Conservation (phyloP, 768 basidiomycete species). For the Podaxis mareebaensis region DNA sequence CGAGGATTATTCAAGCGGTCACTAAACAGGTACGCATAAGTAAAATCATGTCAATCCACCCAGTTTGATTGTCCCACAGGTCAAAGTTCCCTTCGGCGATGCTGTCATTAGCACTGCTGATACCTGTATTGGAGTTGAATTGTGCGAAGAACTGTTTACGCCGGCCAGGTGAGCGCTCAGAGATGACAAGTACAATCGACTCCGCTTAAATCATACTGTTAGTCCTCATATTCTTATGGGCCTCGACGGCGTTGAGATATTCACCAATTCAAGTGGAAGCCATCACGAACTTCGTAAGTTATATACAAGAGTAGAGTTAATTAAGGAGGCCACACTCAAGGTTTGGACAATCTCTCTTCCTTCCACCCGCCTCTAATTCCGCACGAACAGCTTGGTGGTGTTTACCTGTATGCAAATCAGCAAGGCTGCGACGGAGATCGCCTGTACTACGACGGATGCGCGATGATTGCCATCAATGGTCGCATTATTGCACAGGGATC, state of each 20-base stretch:
- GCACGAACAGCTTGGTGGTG: constrained; percentile 76
- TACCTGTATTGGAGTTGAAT: constrained; percentile 94
- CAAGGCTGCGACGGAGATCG: constrained; percentile 99
- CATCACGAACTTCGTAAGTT: constrained; percentile 99
- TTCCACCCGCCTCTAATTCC: constrained; percentile 4
- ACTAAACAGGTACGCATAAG: constrained; percentile 72
- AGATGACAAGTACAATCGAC: background rate
- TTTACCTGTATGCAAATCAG: constrained; percentile 98
- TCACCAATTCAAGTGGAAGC: constrained; percentile 97
- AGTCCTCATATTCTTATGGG: constrained; percentile 99
- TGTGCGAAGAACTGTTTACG: constrained; percentile 98
- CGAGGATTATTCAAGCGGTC: constrained; percentile 82
- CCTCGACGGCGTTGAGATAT: constrained; percentile 97
- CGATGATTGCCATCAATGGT: constrained; percentile 95
- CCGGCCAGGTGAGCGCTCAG: constrained; percentile 79
- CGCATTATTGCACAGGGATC: constrained; percentile 91
- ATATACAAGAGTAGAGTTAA: constrained; percentile 86
- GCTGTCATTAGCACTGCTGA: constrained; percentile 91
- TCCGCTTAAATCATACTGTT: background rate
- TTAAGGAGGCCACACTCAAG: constrained; percentile 96
- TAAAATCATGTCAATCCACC: background rate
- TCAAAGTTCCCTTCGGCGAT: constrained; percentile 93
- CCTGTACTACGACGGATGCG: constrained; percentile 96
- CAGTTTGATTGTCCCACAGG: constrained; percentile 38
- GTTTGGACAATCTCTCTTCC: constrained; percentile 35